Percentiles rank a stretch among this genome's conserved stretches.
These are phyloP conservation scores for Combretum micranthum DNA, from an alignment of 345 rosid genomes.

Conservation along the genomic window DNA sequence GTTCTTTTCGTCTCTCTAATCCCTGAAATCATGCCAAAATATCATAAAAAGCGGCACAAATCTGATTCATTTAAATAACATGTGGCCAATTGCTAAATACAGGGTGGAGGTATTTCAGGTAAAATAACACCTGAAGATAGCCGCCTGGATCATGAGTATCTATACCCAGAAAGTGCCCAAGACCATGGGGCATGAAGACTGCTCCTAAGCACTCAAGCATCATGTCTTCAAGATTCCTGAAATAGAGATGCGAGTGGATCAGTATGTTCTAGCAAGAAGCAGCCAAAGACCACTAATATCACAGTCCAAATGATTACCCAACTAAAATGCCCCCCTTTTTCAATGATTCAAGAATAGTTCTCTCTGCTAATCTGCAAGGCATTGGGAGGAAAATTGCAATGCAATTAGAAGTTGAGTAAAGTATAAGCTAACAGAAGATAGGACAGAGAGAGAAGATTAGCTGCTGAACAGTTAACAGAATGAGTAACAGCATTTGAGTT, in stretches of 20 bases:
- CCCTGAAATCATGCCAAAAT: constrained; percentile 34
- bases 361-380: constrained; percentile 71
- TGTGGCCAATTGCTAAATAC: not conserved
- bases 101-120: not conserved
- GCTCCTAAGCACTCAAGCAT: constrained; percentile 75
- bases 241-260: constrained; percentile 9
- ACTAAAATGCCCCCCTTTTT: constrained; percentile 48
- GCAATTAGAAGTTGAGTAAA: not conserved
- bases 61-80: not conserved
- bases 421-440: not conserved
- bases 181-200: constrained; percentile 93
- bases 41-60: not conserved
- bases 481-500: too few relatives aligned
- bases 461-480: too few relatives aligned
- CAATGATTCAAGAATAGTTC: constrained; percentile 61
- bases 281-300: constrained; percentile 5
- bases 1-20: constrained; percentile 54
- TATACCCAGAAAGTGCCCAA: constrained; percentile 87
- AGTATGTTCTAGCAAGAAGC: constrained; percentile 5
- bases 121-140: constrained; percentile 51
- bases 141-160: constrained; percentile 98
- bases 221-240: constrained; percentile 73
- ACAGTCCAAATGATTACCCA: constrained; percentile 42
- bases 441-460: too few relatives aligned
- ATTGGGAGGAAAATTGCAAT: not conserved